Evolutionary conservation across 495 filamentous ascomycete species (phyloP).

Genomic region (Parmelia sp.): DNA sequence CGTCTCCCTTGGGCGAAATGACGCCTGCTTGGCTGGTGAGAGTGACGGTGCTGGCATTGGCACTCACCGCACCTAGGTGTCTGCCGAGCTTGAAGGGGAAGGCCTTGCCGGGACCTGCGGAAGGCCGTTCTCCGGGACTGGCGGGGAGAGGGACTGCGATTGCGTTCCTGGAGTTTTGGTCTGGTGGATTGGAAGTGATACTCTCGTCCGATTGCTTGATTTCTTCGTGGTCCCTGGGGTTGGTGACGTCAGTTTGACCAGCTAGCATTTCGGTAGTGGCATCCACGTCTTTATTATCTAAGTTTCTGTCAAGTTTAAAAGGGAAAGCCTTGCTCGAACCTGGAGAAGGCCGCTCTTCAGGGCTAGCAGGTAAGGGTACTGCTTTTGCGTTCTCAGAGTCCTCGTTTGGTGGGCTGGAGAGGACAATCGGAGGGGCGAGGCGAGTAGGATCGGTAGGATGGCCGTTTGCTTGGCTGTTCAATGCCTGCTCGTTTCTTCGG

Average conservation of each 20-base stretch:
- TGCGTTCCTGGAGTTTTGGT: background rate
- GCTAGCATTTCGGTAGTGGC: conserved; percentile 24
- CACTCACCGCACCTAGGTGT: conserved; percentile 6
- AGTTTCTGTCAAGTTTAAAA: conserved; percentile 22
- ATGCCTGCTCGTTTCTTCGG: conserved; percentile 1
- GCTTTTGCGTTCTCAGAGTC: background rate
- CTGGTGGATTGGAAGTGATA: background rate
- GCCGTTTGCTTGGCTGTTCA: background rate
- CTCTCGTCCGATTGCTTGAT: conserved; percentile 13
- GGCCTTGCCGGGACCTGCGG: conserved; percentile 13
- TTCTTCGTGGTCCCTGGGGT: conserved; percentile 17
- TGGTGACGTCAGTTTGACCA: conserved; percentile 18
- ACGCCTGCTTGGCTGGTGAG: conserved; percentile 22
- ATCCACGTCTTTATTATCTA: conserved; percentile 11
- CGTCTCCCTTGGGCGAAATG: conserved; percentile 16
- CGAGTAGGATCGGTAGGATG: background rate
- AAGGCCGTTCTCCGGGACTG: conserved; percentile 33
- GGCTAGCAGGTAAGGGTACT: conserved; percentile 37
- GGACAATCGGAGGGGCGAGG: conserved; percentile 3
- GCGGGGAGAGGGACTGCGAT: conserved; percentile 35
- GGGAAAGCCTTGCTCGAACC: conserved; percentile 20
- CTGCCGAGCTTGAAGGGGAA: conserved; percentile 25
- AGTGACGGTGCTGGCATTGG: conserved; percentile 25
- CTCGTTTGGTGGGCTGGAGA: conserved; percentile 4
- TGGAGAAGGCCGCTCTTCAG: conserved; percentile 29